These are phyloP conservation scores for Hydrangea macrophylla DNA, from an alignment of 148 eudicot genomes.

Conservation along the genomic window DNA sequence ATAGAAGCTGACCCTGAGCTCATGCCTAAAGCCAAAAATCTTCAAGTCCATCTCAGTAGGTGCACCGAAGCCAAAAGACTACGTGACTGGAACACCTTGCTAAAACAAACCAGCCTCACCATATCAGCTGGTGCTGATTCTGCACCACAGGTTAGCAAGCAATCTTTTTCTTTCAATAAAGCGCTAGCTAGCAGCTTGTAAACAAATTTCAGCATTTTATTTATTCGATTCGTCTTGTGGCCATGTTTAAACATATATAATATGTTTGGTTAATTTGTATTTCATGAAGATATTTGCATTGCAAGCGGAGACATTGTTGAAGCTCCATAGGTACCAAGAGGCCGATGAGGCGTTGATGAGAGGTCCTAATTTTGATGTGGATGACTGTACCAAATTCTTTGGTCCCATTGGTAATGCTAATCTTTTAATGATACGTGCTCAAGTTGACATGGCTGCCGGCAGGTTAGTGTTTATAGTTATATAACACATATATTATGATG, in stretches of 20 bases:
- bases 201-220: background rate
- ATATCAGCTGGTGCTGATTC: slow-evolving; percentile 82
- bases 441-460: slow-evolving; percentile 76
- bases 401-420: slow-evolving; percentile 64
- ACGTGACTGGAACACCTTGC: slow-evolving; percentile 74
- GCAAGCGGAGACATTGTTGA: slow-evolving; percentile 88
- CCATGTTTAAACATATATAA: background rate
- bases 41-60: slow-evolving; percentile 53
- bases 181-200: too few relatives aligned
- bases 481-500: background rate
- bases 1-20: slow-evolving; percentile 86
- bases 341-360: slow-evolving; percentile 60
- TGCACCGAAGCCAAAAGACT: slow-evolving; percentile 77
- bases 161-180: background rate
- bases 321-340: slow-evolving; percentile 67
- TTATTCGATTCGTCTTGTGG: background rate
- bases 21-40: slow-evolving; percentile 48
- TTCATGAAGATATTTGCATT: slow-evolving; percentile 52
- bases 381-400: slow-evolving; percentile 63
- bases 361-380: slow-evolving; percentile 58
- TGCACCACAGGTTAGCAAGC: slow-evolving; percentile 65
- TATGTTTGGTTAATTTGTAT: background rate
- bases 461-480: slow-evolving; percentile 44
- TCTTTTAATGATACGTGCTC: slow-evolving; percentile 71
- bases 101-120: slow-evolving; percentile 51